Evolutionary conservation across 179 eudicot genomes (phyloP).

Genomic region (Amaranthus tricolor): DNA sequence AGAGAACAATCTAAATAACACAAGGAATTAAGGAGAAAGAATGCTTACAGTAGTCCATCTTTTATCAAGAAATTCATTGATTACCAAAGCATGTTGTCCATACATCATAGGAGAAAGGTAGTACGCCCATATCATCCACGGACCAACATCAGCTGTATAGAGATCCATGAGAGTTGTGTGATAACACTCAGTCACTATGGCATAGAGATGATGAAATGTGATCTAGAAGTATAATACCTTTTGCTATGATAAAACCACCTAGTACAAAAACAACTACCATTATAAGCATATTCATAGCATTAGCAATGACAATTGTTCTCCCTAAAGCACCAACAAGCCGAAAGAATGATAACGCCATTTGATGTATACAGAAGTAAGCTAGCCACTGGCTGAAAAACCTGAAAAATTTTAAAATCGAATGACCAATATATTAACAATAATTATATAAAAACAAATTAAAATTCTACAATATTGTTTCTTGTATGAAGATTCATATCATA

Average conservation of each 20-base stretch:
- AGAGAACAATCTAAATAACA: too few species aligned
- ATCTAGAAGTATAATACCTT: constrained; percentile 33
- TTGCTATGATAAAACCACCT: constrained; percentile 80
- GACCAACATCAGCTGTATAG: constrained; percentile 13
- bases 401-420: constrained; percentile 19
- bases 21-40: too few species aligned
- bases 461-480: not conserved
- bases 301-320: constrained; percentile 75
- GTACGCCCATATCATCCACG: constrained; percentile 26
- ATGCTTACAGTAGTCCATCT: constrained; percentile 10
- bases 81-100: constrained; percentile 23
- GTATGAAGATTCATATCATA: too few species aligned
- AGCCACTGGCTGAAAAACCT: constrained; percentile 78
- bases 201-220: too few species aligned
- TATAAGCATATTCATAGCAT: constrained; percentile 56
- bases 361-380: constrained; percentile 71
- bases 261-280: constrained; percentile 64
- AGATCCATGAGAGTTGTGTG: not conserved
- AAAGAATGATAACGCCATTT: constrained; percentile 75
- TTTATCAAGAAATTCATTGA: constrained; percentile 18
- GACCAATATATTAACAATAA: not conserved
- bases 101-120: constrained; percentile 28
- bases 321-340: constrained; percentile 77
- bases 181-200: too few species aligned
- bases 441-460: not conserved